Evolutionary conservation across 2,329 filamentous ascomycete genomes (phyloP).

Genomic region (Lithohypha guttulata): DNA sequence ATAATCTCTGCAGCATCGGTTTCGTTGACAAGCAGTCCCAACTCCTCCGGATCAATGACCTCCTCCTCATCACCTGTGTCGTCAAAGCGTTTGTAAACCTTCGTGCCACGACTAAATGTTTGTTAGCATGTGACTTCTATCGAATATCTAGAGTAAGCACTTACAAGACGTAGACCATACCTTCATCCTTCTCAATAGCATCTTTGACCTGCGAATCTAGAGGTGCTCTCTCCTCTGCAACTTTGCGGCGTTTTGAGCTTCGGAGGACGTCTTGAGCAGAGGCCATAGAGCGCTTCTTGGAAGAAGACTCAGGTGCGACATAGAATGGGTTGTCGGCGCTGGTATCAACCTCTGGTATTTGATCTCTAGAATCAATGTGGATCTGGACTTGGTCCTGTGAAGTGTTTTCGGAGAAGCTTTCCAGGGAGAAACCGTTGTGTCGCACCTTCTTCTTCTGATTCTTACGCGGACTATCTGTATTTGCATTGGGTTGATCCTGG

Average conservation of each 20-base stretch:
- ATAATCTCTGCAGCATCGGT: conserved; percentile 27
- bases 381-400: conserved; percentile 39
- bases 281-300: conserved; percentile 26
- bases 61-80: conserved; percentile 31
- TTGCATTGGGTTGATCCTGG: conserved; percentile 32
- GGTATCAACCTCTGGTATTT: conserved; percentile 43
- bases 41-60: conserved; percentile 32
- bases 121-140: conserved; percentile 8
- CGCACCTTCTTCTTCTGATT: conserved; percentile 34
- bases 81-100: conserved; percentile 47
- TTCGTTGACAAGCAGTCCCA: conserved; percentile 32
- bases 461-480: conserved; percentile 31
- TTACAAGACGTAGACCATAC: conserved; percentile 53
- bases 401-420: conserved; percentile 30
- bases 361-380: conserved; percentile 54
- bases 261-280: conserved; percentile 21
- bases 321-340: conserved; percentile 46
- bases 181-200: conserved; percentile 43
- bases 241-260: conserved; percentile 30
- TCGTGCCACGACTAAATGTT: conserved; percentile 47
- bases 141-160: conserved; percentile 24
- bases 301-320: conserved; percentile 24
- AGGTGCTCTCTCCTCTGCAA: conserved; percentile 17
- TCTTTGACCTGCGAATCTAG: conserved; percentile 37
- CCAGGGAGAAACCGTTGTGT: conserved; percentile 35